These are phyloP conservation scores for Moesziomyces parantarcticus DNA, from an alignment of 1,284 basidiomycete species.

Conservation along the genomic window DNA sequence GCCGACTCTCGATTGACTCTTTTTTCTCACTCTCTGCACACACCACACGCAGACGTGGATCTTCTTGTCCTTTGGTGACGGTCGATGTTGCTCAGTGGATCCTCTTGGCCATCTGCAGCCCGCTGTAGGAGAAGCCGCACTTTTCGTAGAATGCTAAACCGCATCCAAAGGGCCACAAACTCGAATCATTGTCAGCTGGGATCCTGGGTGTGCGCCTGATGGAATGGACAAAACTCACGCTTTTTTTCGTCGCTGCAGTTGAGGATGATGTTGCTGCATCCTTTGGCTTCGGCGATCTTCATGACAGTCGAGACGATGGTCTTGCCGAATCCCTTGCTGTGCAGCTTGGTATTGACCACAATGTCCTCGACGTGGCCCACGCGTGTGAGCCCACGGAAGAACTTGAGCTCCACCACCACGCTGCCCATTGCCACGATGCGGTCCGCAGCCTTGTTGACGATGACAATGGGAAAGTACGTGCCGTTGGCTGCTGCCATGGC, in stretches of 20 bases:
- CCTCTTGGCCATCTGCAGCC: constrained; percentile 62
- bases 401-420: constrained; percentile 91
- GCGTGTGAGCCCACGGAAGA: constrained; percentile 81
- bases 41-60: not conserved
- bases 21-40: not conserved
- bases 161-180: not conserved
- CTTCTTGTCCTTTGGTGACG: no score
- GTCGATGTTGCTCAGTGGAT: constrained; percentile 9
- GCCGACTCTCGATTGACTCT: not conserved
- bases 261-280: constrained; percentile 92
- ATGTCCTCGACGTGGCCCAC: constrained; percentile 98
- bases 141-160: constrained; percentile 90
- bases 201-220: no score
- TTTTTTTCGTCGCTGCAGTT: constrained; percentile 93
- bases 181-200: no score
- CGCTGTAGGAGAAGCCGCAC: constrained; percentile 75
- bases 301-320: constrained; percentile 83
- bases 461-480: constrained; percentile 82
- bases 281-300: constrained; percentile 80
- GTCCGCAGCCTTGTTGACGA: constrained; percentile 80
- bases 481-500: constrained; percentile 30
- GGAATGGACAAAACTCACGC: constrained; percentile 72
- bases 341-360: constrained; percentile 83
- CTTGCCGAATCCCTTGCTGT: constrained; percentile 89
- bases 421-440: constrained; percentile 86